Conservation (phyloP, 768 basidiomycete genomes). For the Auricularia sp. region DNA sequence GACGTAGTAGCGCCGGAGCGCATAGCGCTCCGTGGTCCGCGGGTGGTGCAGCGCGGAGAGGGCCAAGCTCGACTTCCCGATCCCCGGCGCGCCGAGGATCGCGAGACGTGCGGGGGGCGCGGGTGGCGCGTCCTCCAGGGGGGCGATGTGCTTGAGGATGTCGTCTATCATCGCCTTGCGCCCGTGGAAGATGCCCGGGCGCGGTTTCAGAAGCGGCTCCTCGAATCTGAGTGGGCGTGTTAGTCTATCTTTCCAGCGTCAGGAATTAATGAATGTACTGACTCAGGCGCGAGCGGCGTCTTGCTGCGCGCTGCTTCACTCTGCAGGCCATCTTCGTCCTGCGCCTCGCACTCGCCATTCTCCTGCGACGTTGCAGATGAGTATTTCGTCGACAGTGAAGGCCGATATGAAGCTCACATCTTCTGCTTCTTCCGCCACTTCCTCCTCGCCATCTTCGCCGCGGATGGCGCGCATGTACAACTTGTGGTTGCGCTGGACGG, state of each 20-base stretch:
- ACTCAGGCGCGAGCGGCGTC: background rate
- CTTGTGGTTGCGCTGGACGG: background rate
- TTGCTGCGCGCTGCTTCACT: background rate
- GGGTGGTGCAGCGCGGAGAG: background rate
- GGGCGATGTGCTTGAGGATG: background rate
- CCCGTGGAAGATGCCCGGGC: background rate
- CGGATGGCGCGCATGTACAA: constrained; percentile 1
- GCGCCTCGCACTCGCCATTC: too few relatives aligned
- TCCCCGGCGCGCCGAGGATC: background rate
- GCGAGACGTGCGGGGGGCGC: background rate
- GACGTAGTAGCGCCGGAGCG: background rate
- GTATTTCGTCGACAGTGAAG: too few relatives aligned
- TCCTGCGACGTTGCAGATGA: too few relatives aligned
- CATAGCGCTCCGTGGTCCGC: background rate
- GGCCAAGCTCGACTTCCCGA: constrained; percentile 3
- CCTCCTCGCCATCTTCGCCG: background rate
- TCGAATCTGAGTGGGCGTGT: background rate
- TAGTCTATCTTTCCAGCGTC: background rate
- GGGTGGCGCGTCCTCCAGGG: background rate
- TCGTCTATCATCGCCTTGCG: background rate
- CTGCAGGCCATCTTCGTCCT: too few relatives aligned
- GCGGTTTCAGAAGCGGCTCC: background rate
- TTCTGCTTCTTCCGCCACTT: background rate
- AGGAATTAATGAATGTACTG: background rate
- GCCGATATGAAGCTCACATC: background rate